Percentiles rank a stretch among this genome's conserved stretches.
Evolutionary conservation across 805 yeast species (phyloP).

Genomic region (Wickerhamomyces hampshirensis): DNA sequence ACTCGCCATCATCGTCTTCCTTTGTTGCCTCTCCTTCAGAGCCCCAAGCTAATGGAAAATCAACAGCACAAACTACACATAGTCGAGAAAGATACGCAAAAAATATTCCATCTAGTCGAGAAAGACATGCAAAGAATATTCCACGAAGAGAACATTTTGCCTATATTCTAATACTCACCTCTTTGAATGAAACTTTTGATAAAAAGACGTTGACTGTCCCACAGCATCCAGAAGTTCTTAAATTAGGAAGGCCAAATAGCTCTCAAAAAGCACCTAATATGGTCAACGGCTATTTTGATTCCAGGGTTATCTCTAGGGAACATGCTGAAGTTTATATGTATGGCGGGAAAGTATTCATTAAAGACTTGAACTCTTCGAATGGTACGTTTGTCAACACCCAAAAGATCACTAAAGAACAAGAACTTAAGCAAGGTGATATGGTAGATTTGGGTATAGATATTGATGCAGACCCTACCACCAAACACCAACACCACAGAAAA

Average conservation of each 20-base stretch:
- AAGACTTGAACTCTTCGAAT: slow-evolving; percentile 87
- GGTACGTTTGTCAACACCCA: slow-evolving; percentile 88
- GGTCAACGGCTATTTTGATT: slow-evolving; percentile 90
- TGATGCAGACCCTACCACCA: slow-evolving; percentile 40
- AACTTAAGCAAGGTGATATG: slow-evolving; percentile 73
- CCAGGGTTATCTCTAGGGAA: slow-evolving; percentile 85
- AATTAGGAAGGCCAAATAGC: slow-evolving; percentile 84
- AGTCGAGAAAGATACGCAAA: background rate
- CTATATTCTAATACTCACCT: slow-evolving; percentile 64
- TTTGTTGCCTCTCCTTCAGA: slow-evolving; percentile 1
- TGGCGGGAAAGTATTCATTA: slow-evolving; percentile 65
- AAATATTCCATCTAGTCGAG: background rate
- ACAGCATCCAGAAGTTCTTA: slow-evolving; percentile 71
- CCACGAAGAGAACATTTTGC: slow-evolving; percentile 27
- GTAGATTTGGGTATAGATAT: slow-evolving; percentile 94
- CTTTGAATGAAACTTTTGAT: slow-evolving; percentile 79
- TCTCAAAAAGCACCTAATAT: slow-evolving; percentile 48
- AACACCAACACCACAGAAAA: slow-evolving; percentile 68
- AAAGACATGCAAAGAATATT: background rate
- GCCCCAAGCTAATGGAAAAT: no score
- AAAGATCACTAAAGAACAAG: slow-evolving; percentile 55
- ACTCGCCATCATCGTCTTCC: background rate
- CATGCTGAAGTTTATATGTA: slow-evolving; percentile 90
- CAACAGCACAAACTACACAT: background rate
- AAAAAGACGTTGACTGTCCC: slow-evolving; percentile 79